Base-by-base conservation (phyloP, 495 filamentous ascomycete species). In the Eremomyces bilateralis region DNA sequence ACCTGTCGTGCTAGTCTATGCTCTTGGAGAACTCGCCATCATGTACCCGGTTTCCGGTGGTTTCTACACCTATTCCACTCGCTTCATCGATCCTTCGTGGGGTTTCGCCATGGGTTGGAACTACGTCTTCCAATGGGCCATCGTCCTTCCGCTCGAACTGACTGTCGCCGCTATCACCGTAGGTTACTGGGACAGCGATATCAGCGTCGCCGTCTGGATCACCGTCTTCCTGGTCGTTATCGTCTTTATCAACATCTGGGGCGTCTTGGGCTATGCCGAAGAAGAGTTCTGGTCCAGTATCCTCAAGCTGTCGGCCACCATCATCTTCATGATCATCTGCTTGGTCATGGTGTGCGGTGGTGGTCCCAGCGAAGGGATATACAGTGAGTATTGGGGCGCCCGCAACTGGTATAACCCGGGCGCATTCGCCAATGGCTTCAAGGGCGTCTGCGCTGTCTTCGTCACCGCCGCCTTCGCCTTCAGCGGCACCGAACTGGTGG, bases 381-480 rank as follows among this genome's bases (percentile, higher is more conserved):
- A 44, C 44, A 18, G 35, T 22, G 45, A 43, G 15, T 53, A 55
- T 39, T 41, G 48, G 31, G 58, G 66, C 21, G 54, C 54, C 17
- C 50, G 53, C 16, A 63, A 61, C 47, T 70, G 63, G 60, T 42
- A 59, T 32, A 50, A 67, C 22, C 66, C 63, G 2, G 64, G 66
- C 18, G 69, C 73, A 1, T 79, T 81, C 53, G 50, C 53, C 13
- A 65, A 76, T 42, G 70, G 71, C 28, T 77, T 79, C 60, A 68
- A 71, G 38, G 75, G 75, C 10, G 69, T 76, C 48, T 65, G 67
- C 41, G 52, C 60, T 4, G 71, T 76, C 32, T 73, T 76, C 52
- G 68, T 73, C 29, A 64, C 66, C 11, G 72, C 73, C 20, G 64
- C 71, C 39, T 78, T 79, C 44, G 57, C 74, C 22, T 76, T 77